These are phyloP conservation scores for Crinitomyces ghanaensis DNA, from an alignment of 805 yeast genomes.

Conservation along the genomic window DNA sequence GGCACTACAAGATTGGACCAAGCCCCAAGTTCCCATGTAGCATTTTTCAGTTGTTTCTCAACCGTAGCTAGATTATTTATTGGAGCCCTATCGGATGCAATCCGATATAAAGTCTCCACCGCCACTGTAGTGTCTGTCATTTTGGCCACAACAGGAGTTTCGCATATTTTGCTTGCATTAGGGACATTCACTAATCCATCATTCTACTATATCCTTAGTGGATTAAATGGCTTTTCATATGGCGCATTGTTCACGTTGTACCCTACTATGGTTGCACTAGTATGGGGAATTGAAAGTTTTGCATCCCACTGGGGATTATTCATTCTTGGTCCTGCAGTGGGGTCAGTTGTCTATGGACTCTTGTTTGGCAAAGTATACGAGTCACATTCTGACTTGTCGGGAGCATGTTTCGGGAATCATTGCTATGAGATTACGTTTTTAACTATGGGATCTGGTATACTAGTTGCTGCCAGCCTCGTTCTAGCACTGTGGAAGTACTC, in stretches of 20 bases:
- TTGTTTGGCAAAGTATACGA: slow-evolving; percentile 49
- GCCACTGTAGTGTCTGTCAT: slow-evolving; percentile 20
- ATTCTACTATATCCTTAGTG: slow-evolving; percentile 27
- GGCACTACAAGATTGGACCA: slow-evolving; percentile 23
- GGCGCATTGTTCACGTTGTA: slow-evolving; percentile 79
- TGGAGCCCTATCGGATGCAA: slow-evolving; percentile 59
- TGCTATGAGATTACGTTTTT: slow-evolving; percentile 22
- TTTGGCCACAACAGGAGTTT: slow-evolving; percentile 27
- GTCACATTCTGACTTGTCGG: slow-evolving; percentile 27
- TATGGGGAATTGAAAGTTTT: slow-evolving; percentile 81
- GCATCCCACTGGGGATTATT: slow-evolving; percentile 92
- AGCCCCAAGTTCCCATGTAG: slow-evolving; percentile 32
- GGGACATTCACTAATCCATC: slow-evolving; percentile 17
- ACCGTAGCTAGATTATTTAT: slow-evolving; percentile 56
- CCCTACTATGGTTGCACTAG: slow-evolving; percentile 71
- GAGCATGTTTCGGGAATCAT: slow-evolving; percentile 9
- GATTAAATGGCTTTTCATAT: slow-evolving; percentile 56
- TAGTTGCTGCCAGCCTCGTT: slow-evolving; percentile 14
- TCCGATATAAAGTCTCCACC: slow-evolving; percentile 26
- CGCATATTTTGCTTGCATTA: slow-evolving; percentile 26
- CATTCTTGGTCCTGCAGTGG: slow-evolving; percentile 80
- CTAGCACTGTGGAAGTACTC: slow-evolving; percentile 13
- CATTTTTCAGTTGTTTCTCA: slow-evolving; percentile 52
- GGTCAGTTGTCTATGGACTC: slow-evolving; percentile 57
- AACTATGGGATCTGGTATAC: slow-evolving; percentile 18